phyloP scores from a whole-genome alignment of 176 grass and related monocot species.

The Oryza glaberrima region DNA sequence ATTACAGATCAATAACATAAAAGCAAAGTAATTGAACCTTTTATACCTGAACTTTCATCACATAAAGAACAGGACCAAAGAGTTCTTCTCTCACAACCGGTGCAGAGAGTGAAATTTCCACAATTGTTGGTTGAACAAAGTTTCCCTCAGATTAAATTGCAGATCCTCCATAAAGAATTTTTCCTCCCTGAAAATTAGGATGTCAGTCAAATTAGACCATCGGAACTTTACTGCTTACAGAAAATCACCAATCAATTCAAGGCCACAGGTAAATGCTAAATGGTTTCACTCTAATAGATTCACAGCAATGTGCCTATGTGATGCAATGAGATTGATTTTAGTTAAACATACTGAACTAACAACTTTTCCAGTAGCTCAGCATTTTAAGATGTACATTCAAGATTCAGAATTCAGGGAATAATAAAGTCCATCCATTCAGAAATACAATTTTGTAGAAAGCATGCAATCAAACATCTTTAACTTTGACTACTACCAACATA shows the following conservation, averaged over 20 bases:
- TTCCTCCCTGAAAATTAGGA: slow-evolving; percentile 68
- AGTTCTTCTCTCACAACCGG: slow-evolving; percentile 93
- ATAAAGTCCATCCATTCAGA: background rate
- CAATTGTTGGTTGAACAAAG: slow-evolving; percentile 87
- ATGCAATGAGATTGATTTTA: background rate
- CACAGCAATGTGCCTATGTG: background rate
- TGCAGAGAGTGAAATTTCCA: slow-evolving; percentile 75
- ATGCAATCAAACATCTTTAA: background rate
- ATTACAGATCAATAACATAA: slow-evolving; percentile 20
- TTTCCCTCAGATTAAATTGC: slow-evolving; percentile 85
- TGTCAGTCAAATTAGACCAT: background rate
- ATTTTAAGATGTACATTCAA: background rate
- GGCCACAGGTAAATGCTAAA: slow-evolving; percentile 1
- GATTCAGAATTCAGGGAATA: background rate
- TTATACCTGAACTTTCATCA: slow-evolving; percentile 92
- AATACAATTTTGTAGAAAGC: background rate
- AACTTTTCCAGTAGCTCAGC: background rate
- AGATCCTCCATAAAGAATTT: slow-evolving; percentile 83
- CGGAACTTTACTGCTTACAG: background rate
- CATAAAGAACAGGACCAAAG: slow-evolving; percentile 96
- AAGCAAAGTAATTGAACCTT: slow-evolving; percentile 5
- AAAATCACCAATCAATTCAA: slow-evolving; percentile 5
- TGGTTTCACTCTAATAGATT: slow-evolving; percentile 1
- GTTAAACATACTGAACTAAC: background rate
- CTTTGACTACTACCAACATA: background rate